Percentiles rank a stretch among this genome's conserved stretches.
Evolutionary conservation across 345 rosid genomes (phyloP).

Genomic region (Turnera subulata): DNA sequence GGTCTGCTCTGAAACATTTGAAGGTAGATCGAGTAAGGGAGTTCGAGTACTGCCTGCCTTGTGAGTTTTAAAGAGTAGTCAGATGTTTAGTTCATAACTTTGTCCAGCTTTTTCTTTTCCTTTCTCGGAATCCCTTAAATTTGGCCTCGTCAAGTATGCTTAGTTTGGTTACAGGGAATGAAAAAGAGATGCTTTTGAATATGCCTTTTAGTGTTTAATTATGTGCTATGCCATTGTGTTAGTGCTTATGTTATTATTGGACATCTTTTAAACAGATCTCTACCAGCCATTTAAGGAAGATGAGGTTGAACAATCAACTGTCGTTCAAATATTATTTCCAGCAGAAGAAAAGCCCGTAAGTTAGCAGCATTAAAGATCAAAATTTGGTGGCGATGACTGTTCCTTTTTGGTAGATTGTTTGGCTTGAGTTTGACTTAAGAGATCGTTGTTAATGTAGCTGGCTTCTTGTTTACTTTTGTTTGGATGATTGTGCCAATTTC

Average conservation of each 20-base stretch:
- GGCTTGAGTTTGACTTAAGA: not conserved
- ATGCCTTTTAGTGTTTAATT: not conserved
- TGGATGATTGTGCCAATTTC: conserved; percentile 1
- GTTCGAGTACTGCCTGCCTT: conserved; percentile 91
- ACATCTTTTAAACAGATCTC: conserved; percentile 55
- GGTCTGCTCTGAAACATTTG: conserved; percentile 85
- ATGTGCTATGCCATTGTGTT: too few relatives aligned
- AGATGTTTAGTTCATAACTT: not conserved
- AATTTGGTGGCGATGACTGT: conserved; percentile 3
- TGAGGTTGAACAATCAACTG: conserved; percentile 82
- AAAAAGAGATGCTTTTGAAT: too few relatives aligned
- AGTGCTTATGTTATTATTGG: too few relatives aligned
- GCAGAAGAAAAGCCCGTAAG: conserved; percentile 80
- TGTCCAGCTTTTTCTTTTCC: too few relatives aligned
- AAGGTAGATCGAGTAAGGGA: conserved; percentile 83
- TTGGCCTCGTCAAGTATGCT: not conserved
- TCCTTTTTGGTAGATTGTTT: conserved; percentile 5
- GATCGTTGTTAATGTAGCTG: not conserved
- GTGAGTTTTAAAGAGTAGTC: conserved; percentile 53
- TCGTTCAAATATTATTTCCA: conserved; percentile 74
- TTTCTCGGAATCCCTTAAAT: not conserved
- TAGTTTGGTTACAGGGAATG: not conserved
- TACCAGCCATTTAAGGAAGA: conserved; percentile 87
- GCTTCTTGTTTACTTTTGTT: not conserved
- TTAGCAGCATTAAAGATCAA: conserved; percentile 6